These are phyloP conservation scores for Tylopilus orsonianus DNA, from an alignment of 1,284 basidiomycete species.

Conservation along the genomic window DNA sequence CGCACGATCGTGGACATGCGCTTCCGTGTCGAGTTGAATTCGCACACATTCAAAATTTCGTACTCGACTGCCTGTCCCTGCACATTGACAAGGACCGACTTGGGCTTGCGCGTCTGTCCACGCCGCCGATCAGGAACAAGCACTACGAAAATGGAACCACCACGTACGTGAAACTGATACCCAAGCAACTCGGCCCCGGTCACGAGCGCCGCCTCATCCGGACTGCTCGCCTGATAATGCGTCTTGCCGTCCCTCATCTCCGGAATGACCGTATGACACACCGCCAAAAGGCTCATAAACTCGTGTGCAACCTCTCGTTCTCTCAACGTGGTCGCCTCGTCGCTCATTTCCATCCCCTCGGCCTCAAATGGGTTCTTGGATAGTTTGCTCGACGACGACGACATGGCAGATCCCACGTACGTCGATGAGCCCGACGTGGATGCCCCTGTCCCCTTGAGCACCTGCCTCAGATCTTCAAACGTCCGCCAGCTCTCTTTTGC, in stretches of 20 bases:
- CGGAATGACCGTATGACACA: conserved; percentile 99
- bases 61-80: conserved; percentile 77
- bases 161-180: conserved; percentile 85
- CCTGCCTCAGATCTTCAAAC: conserved; percentile 67
- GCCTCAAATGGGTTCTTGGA: conserved; percentile 26
- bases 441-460: conserved; percentile 41
- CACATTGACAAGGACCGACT: conserved; percentile 88
- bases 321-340: conserved; percentile 19
- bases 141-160: background rate
- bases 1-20: conserved; percentile 96
- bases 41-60: conserved; percentile 94
- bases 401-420: background rate
- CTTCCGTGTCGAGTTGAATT: conserved; percentile 98
- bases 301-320: conserved; percentile 70
- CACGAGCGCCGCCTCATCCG: conserved; percentile 96
- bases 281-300: conserved; percentile 89
- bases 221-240: conserved; percentile 94
- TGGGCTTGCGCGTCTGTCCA: conserved; percentile 87
- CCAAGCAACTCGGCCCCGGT: conserved; percentile 91
- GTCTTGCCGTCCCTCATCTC: conserved; percentile 85
- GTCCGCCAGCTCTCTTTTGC: conserved; percentile 69
- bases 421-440: background rate
- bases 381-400: conserved; percentile 9
- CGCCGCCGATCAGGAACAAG: background rate
- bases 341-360: background rate